Evolutionary conservation across 2,329 filamentous ascomycete species (phyloP).

Genomic region (Huntiella savannae): DNA sequence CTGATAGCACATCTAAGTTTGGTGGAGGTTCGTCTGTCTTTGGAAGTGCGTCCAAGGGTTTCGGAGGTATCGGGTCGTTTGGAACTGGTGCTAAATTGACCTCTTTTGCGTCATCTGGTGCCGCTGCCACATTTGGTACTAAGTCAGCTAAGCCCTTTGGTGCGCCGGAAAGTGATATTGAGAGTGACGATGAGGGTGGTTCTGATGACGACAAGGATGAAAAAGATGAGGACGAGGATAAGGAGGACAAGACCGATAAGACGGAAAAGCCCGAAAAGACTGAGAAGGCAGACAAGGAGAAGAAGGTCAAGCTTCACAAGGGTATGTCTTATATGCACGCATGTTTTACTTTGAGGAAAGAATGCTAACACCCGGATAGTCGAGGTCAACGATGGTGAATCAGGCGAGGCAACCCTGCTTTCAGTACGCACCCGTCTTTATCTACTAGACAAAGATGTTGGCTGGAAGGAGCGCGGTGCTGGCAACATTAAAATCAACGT

Average conservation of each 20-base stretch:
- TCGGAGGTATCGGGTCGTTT: slow-evolving; percentile 36
- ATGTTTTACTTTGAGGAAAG: neutral
- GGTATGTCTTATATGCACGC: slow-evolving; percentile 30
- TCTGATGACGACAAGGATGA: slow-evolving; percentile 25
- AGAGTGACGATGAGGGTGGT: slow-evolving; percentile 26
- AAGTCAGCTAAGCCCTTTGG: slow-evolving; percentile 59
- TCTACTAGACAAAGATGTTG: slow-evolving; percentile 48
- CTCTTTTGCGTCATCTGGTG: slow-evolving; percentile 43
- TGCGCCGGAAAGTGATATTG: slow-evolving; percentile 47
- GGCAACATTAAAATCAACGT: slow-evolving; percentile 76
- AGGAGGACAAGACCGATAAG: slow-evolving; percentile 19
- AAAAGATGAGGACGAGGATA: slow-evolving; percentile 33
- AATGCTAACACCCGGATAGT: slow-evolving; percentile 24
- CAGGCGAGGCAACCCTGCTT: slow-evolving; percentile 58
- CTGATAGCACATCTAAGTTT: slow-evolving; percentile 20
- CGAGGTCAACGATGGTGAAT: slow-evolving; percentile 66
- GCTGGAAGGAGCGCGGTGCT: slow-evolving; percentile 79
- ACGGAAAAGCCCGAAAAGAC: neutral
- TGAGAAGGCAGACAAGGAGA: slow-evolving; percentile 28
- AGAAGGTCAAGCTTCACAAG: slow-evolving; percentile 47
- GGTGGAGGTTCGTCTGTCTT: slow-evolving; percentile 23
- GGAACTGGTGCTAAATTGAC: slow-evolving; percentile 19
- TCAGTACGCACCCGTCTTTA: slow-evolving; percentile 71
- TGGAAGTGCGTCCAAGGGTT: slow-evolving; percentile 27
- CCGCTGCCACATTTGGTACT: slow-evolving; percentile 21